Percentiles rank a stretch among this genome's conserved stretches.
These are phyloP conservation scores for Cercospora zeina DNA, from an alignment of 2,329 filamentous ascomycete genomes.

Conservation along the genomic window DNA sequence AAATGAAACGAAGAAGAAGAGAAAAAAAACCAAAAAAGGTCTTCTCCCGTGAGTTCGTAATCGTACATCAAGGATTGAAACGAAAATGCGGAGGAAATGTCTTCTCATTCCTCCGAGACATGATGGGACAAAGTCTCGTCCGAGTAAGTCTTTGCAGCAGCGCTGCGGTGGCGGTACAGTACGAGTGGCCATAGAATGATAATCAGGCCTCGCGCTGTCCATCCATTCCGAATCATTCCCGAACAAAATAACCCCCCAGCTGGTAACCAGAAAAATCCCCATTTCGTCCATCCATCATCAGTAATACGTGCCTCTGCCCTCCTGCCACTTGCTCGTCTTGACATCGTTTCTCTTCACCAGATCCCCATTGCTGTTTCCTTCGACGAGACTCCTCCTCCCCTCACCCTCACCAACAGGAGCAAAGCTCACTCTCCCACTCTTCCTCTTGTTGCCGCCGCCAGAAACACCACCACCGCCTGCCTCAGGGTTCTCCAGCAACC, in stretches of 20 bases:
- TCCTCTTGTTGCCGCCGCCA: conserved; percentile 26
- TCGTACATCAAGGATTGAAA: background rate
- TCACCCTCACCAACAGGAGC: conserved; percentile 24
- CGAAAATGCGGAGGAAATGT: background rate
- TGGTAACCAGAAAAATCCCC: background rate
- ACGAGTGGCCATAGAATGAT: background rate
- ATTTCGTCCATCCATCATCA: conserved; percentile 29
- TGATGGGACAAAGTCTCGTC: background rate
- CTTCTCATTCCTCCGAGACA: background rate
- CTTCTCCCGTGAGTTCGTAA: background rate
- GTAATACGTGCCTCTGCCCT: conserved; percentile 49
- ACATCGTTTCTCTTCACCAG: conserved; percentile 23
- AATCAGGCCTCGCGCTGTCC: background rate
- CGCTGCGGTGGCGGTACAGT: background rate
- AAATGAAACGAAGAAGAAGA: no score
- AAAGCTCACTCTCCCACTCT: conserved; percentile 37
- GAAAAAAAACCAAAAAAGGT: no score
- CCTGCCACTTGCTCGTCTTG: conserved; percentile 48
- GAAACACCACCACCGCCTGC: conserved; percentile 4
- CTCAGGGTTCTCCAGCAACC: conserved; percentile 36
- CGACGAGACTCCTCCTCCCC: conserved; percentile 6
- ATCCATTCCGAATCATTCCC: no score
- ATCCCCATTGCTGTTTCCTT: conserved; percentile 22
- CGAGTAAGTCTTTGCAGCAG: background rate
- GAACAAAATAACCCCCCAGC: no score